These are phyloP conservation scores for Ormosia emarginata DNA, from an alignment of 306 rosid genomes.

Conservation along the genomic window DNA sequence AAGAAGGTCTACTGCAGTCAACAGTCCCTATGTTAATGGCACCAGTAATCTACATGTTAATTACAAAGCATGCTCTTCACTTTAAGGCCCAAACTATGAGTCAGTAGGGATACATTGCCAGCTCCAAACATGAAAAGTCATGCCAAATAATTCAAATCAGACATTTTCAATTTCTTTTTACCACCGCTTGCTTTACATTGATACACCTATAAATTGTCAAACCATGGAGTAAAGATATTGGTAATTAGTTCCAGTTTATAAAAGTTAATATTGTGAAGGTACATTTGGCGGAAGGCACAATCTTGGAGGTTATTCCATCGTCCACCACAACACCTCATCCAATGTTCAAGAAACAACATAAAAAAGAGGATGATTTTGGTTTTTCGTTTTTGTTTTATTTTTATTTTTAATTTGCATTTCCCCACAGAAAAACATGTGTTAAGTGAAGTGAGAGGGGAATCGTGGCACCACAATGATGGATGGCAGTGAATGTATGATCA, in stretches of 20 bases:
- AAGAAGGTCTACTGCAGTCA: conserved; percentile 15
- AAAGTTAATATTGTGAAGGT: too few species aligned
- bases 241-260: not conserved
- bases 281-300: too few species aligned
- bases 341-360: conserved; percentile 12
- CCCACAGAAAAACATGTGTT: not conserved
- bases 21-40: not conserved
- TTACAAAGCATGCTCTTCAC: not conserved
- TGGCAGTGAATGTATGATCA: conserved; percentile 33
- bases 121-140: conserved; percentile 5
- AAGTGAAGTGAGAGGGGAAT: conserved; percentile 13
- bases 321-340: not conserved
- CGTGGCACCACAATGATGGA: conserved; percentile 6
- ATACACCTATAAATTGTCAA: not conserved
- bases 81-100: not conserved
- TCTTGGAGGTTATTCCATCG: too few species aligned
- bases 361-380: not conserved
- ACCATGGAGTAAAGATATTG: too few species aligned
- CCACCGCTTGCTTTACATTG: not conserved
- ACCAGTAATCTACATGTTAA: not conserved
- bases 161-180: not conserved
- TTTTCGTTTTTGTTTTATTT: too few species aligned
- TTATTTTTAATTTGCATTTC: not conserved
- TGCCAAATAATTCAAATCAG: conserved; percentile 6
- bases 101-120: not conserved